A percentile compares a stretch with the other conserved stretches of the same genome.
Conservation (phyloP, 1,139 yeast genomes). For the Yamadazyma oceani region DNA sequence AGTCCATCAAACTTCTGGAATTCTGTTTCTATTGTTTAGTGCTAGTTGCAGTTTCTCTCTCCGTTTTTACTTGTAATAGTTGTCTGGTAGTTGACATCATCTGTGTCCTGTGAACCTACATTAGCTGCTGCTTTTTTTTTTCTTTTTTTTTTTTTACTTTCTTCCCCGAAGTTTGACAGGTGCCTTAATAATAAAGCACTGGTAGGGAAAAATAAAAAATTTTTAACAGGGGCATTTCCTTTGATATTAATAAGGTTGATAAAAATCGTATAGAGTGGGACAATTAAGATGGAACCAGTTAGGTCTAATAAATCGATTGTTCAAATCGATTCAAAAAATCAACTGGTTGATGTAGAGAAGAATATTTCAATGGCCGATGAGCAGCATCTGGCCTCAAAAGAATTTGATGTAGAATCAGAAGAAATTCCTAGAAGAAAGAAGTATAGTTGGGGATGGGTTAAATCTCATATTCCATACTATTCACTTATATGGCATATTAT, state of each 20-base stretch:
- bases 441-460: slow-evolving; percentile 14
- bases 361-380: slow-evolving; percentile 7
- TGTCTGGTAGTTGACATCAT: no score
- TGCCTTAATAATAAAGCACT: no score
- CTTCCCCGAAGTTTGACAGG: not conserved
- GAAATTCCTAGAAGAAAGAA: slow-evolving; percentile 9
- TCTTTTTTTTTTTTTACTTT: not conserved
- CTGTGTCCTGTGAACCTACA: no score
- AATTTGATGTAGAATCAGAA: slow-evolving; percentile 10
- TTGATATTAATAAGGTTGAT: no score
- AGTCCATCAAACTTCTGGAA: no score
- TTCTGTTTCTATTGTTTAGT: no score
- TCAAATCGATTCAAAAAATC: slow-evolving; percentile 3
- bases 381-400: slow-evolving; percentile 7
- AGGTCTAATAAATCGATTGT: slow-evolving; percentile 14
- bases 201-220: no score
- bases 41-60: no score
- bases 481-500: slow-evolving; percentile 30
- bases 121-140: no score
- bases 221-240: no score
- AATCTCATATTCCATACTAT: slow-evolving; percentile 23
- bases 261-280: no score
- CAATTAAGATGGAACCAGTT: slow-evolving; percentile 17
- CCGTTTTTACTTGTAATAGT: no score
- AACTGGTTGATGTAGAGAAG: slow-evolving; percentile 12